These are phyloP conservation scores for Agaricus blazei DNA, from an alignment of 768 basidiomycete genomes.

Conservation along the genomic window DNA sequence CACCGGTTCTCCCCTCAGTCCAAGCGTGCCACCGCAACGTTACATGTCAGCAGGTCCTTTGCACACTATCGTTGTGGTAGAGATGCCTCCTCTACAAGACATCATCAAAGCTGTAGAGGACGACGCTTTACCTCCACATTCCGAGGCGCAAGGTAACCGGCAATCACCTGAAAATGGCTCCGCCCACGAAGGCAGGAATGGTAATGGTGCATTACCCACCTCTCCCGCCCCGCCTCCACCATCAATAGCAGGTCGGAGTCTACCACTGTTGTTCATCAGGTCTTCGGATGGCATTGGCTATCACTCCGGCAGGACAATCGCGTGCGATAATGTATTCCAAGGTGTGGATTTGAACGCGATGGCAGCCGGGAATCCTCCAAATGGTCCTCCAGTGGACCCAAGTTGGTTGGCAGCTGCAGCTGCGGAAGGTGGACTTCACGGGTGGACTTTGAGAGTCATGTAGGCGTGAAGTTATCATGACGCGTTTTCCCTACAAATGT, in stretches of 20 bases:
- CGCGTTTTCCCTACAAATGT: background rate
- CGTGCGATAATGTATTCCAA: constrained; percentile 78
- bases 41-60: constrained; percentile 49
- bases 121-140: constrained; percentile 43
- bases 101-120: constrained; percentile 78
- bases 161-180: constrained; percentile 25
- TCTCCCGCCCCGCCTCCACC: constrained; percentile 29
- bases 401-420: constrained; percentile 66
- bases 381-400: constrained; percentile 46
- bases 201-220: constrained; percentile 14
- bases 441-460: constrained; percentile 79
- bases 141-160: constrained; percentile 31
- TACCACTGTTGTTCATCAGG: constrained; percentile 80
- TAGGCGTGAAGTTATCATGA: constrained; percentile 25
- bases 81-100: constrained; percentile 73
- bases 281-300: constrained; percentile 83
- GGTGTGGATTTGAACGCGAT: constrained; percentile 57
- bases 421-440: constrained; percentile 62
- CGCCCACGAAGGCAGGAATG: constrained; percentile 20
- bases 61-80: constrained; percentile 81
- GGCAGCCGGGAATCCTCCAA: constrained; percentile 36
- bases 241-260: constrained; percentile 60
- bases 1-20: constrained; percentile 22
- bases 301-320: constrained; percentile 79
- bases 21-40: constrained; percentile 33